Evolutionary conservation across 208 protist genomes (phyloP), one percentile per base, ranked within the genome.

Genomic region (Wallacemonas sp.): DNA sequence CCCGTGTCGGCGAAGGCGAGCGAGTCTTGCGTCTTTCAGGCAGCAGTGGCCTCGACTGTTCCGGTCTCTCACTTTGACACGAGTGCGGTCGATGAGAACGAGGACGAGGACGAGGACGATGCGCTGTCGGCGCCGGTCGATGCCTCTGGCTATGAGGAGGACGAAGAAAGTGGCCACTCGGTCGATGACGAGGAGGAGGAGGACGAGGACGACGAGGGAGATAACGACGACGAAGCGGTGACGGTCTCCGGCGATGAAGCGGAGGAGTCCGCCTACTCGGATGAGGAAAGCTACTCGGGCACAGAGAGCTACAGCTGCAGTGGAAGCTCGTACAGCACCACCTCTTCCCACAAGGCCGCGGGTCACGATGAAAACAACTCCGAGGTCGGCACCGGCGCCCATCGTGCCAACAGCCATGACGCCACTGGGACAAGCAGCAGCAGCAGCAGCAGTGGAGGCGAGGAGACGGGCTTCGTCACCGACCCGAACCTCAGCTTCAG

Each of bases 401-500:
- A 11, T n/a, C 14, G 5, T n/a, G 31, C 18, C 16, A 57, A 25
- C 39, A 67, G 36, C 48, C 12, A 25, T 7, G 31, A 4, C 50
- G 22, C n/a, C 36, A 41, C 18, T 33, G n/a, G 20, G 4, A 42
- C 26, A 5, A 45, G 22, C 64, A 38, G 25, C 25, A 57, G 22
- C 26, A 57, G 23, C 36, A 67, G 36, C 26, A 68, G 39, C 39
- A 68, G 50, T 38, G 45, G 26, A 10, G 39, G 8, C 48, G 31
- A 42, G 0, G 52, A 41, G 3, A 29, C 31, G 12, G 52, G 52
- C 4, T 59, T 59, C 32, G 31, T 25, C 7, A 59, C 52, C 3
- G 52, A 59, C n/a, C 25, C 36, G 32, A 59, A 41, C 20, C 29
- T 59, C 31, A 59, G 52, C 52, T 59, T 59, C 32, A 59, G 52